Conservation (phyloP, 164 flowering plant genomes). For the Liriodendron chinense region DNA sequence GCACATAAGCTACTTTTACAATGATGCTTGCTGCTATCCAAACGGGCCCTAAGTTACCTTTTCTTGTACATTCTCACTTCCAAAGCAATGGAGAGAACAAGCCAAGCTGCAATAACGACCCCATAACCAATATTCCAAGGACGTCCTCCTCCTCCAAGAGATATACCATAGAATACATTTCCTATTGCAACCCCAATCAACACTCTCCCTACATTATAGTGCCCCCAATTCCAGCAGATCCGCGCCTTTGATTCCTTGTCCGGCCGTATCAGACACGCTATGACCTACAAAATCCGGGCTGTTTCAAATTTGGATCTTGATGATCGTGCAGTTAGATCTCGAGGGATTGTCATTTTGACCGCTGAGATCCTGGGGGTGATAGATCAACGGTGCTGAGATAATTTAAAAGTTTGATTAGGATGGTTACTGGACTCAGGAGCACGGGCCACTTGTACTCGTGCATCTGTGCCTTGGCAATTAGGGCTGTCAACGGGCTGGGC, state of each 20-base stretch:
- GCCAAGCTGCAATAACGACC: slow-evolving; percentile 31
- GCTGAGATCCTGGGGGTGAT: too few species aligned
- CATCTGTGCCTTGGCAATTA: too few species aligned
- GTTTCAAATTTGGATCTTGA: too few species aligned
- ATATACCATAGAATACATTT: slow-evolving; percentile 72
- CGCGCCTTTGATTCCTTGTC: slow-evolving; percentile 46
- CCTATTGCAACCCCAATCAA: slow-evolving; percentile 36
- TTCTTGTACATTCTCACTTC: slow-evolving; percentile 34
- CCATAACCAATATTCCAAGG: slow-evolving; percentile 59
- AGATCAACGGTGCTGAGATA: background rate
- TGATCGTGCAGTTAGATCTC: too few species aligned
- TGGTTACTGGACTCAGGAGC: too few species aligned
- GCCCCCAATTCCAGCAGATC: slow-evolving; percentile 79
- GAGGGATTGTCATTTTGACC: too few species aligned
- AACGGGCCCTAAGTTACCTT: too few species aligned
- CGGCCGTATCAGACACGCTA: slow-evolving; percentile 54
- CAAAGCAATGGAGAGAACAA: slow-evolving; percentile 26
- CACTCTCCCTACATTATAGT: slow-evolving; percentile 45
- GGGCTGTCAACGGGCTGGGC: too few species aligned
- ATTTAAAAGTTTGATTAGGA: background rate
- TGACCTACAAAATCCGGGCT: slow-evolving; percentile 26
- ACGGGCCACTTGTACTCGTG: too few species aligned
- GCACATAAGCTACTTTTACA: too few species aligned
- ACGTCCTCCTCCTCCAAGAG: slow-evolving; percentile 38
- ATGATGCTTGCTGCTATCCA: too few species aligned